A percentile compares a stretch with the other conserved stretches of the same genome.
phyloP scores from a whole-genome alignment of 805 yeast genomes.

The Myxozyma monticola region DNA sequence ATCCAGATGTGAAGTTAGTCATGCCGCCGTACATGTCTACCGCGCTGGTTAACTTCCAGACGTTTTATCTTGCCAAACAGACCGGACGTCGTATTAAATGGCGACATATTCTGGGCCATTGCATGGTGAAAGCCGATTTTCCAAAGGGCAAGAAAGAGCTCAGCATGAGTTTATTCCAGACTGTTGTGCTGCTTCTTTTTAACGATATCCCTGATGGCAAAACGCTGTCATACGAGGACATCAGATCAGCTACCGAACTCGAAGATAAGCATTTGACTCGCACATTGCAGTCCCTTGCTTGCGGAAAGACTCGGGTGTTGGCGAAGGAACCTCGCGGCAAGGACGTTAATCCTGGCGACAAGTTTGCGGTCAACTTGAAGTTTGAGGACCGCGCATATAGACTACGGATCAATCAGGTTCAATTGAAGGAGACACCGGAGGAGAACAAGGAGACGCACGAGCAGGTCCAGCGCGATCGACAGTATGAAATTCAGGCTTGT shows the following conservation, averaged over 20 bases:
- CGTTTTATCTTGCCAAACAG: constrained; percentile 33
- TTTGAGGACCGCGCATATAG: constrained; percentile 31
- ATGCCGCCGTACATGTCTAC: constrained; percentile 35
- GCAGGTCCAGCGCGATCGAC: constrained; percentile 36
- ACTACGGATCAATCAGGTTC: constrained; percentile 35
- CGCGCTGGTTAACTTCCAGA: constrained; percentile 32
- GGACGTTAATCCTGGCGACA: constrained; percentile 29
- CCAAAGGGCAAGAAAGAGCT: constrained; percentile 38
- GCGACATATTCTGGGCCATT: constrained; percentile 37
- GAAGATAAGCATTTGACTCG: constrained; percentile 29
- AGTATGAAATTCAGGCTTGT: constrained; percentile 39
- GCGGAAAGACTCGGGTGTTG: constrained; percentile 34
- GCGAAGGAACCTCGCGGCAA: constrained; percentile 30
- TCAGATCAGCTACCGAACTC: constrained; percentile 30
- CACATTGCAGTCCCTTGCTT: constrained; percentile 34
- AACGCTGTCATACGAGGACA: constrained; percentile 25
- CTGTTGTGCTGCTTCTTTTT: constrained; percentile 36
- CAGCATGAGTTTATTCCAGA: constrained; percentile 34
- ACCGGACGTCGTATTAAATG: constrained; percentile 33
- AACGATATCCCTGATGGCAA: constrained; percentile 27
- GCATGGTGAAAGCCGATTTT: constrained; percentile 36
- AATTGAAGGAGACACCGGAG: constrained; percentile 31
- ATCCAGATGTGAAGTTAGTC: constrained; percentile 32
- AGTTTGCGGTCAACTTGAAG: constrained; percentile 33
- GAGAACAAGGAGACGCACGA: constrained; percentile 31